Evolutionary conservation across 331 rosid genomes (phyloP), one percentile per base, ranked within the genome.

Genomic region (Spiraea crenata): DNA sequence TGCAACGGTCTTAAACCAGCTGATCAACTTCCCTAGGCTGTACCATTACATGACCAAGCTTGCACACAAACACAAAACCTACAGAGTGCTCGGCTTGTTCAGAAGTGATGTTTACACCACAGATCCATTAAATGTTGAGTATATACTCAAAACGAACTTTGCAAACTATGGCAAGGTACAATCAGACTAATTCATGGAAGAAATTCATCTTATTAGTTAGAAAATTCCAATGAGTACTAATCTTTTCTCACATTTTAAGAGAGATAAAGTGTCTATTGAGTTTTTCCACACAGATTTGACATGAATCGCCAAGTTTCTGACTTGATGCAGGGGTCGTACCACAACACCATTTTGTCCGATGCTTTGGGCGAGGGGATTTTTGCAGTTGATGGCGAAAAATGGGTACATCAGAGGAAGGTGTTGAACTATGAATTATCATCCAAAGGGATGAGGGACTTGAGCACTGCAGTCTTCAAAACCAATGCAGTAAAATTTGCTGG

Each of bases 91-190:
- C 9, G 48, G 70, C 74, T 63, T 78, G 55, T 1, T 55, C 63
- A 67, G 75, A 70, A 25, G 8, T 71, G 73, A 74, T 63, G 81
- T 87, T 3, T 73, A 67, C 84, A 84, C 92, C 17, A 42, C 82
- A 49, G 81, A 84, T 35, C 89, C 86, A 52, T 69, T 20, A 34
- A 87, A 80, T 55, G 55, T 87, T 54, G 82, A 87, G 50, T 67
- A 84, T 57, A 69, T 84, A 4, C 89, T 82, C 2, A 37, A 63
- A 5, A 74, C 78, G 25, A 82, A 80, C 54, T 82, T 87, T 20
- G 11, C 79, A 46, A 87, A 82, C 77, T 82, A 87, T n/a, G 78
- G 84, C 76, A 84, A 84, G 92, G 87, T 81, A 81, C 12, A 62
- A 11, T 54, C 38, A 9, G 59, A 9, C 59, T 55, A 25, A 25